Conservation (phyloP, 306 rosid species). For the Begonia peltatifolia region DNA sequence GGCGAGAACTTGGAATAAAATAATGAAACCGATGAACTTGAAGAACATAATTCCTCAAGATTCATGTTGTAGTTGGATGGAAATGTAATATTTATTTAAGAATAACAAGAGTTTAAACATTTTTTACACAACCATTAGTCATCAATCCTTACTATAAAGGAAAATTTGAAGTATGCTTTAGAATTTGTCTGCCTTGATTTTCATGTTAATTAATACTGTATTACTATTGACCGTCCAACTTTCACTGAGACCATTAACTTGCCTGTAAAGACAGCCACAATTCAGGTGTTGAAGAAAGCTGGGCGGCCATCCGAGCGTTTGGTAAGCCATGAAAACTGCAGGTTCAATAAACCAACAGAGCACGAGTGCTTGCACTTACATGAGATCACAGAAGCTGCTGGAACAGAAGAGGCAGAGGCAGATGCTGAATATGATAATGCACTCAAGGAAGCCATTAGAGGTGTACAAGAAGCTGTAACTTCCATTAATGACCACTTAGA, state of each 20-base stretch:
- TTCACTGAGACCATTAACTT: constrained; percentile 8
- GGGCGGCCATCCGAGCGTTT: constrained; percentile 71
- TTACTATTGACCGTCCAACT: neutral
- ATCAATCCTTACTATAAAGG: too few relatives aligned
- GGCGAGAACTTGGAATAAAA: too few relatives aligned
- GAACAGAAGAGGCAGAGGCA: constrained; percentile 89
- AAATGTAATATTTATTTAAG: too few relatives aligned
- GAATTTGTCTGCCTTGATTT: too few relatives aligned
- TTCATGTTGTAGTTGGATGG: too few relatives aligned
- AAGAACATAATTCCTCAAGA: too few relatives aligned
- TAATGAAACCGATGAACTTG: too few relatives aligned
- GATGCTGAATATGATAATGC: constrained; percentile 78
- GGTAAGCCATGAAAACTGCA: constrained; percentile 81
- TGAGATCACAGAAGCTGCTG: constrained; percentile 74
- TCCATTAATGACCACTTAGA: constrained; percentile 74
- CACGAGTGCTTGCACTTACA: constrained; percentile 68
- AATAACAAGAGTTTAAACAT: too few relatives aligned
- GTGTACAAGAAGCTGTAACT: constrained; percentile 75
- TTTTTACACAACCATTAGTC: too few relatives aligned
- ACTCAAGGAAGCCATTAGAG: constrained; percentile 76
- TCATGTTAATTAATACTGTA: too few relatives aligned
- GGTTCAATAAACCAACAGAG: constrained; percentile 38
- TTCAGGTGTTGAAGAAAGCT: constrained; percentile 75
- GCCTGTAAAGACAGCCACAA: constrained; percentile 51
- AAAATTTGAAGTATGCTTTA: neutral